phyloP scores from a whole-genome alignment of 176 grass and related monocot species.

The Themeda triandra region DNA sequence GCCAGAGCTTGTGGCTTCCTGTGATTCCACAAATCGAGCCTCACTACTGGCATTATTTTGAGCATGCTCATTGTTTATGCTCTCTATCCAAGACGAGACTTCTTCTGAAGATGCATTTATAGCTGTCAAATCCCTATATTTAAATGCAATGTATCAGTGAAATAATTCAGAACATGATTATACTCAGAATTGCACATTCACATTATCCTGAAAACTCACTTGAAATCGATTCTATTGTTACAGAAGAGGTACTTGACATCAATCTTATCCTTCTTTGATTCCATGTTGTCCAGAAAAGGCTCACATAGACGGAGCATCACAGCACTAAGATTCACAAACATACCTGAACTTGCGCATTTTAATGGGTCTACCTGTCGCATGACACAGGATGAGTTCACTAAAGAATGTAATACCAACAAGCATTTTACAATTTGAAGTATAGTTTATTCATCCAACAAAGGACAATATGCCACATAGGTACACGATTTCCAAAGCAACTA shows the following conservation, averaged over 20 bases:
- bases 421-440: neutral
- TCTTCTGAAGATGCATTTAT: constrained; percentile 96
- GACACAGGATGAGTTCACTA: constrained; percentile 11
- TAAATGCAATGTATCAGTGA: constrained; percentile 15
- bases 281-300: constrained; percentile 75
- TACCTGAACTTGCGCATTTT: constrained; percentile 82
- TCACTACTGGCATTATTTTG: constrained; percentile 48
- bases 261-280: constrained; percentile 88
- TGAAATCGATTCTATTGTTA: constrained; percentile 76
- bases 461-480: neutral
- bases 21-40: constrained; percentile 45
- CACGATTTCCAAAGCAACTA: neutral
- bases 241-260: constrained; percentile 81
- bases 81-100: constrained; percentile 77
- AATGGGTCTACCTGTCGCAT: constrained; percentile 76
- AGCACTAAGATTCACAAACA: constrained; percentile 95
- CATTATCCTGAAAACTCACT: constrained; percentile 37
- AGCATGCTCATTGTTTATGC: constrained; percentile 40
- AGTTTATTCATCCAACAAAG: neutral
- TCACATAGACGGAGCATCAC: constrained; percentile 90
- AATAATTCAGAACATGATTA: constrained; percentile 11
- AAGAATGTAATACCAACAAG: neutral
- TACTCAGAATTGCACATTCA: constrained; percentile 10
- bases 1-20: constrained; percentile 69
- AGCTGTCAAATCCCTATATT: constrained; percentile 78